Conservation (phyloP, 352 stramenopile species). For the Phytopythium chamaehyphon region DNA sequence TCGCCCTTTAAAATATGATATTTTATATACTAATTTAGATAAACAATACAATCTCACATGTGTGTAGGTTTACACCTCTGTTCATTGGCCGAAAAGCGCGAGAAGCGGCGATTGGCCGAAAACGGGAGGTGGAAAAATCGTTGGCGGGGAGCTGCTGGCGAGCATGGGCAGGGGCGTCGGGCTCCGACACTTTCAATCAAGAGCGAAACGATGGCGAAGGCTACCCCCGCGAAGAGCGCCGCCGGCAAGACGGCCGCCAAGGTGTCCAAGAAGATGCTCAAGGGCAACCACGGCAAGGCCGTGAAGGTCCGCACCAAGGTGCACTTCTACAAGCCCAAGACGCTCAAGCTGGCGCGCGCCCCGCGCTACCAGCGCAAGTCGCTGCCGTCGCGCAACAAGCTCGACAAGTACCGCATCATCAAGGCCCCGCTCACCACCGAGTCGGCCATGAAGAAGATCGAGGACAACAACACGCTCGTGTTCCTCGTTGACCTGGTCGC, state of each 20-base stretch:
- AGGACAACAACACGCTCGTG: conserved; percentile 99
- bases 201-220: conserved; percentile 78
- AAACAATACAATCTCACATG: too few relatives aligned
- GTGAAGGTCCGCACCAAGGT: conserved; percentile 98
- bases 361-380: conserved; percentile 96
- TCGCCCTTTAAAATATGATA: too few relatives aligned
- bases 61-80: too few relatives aligned
- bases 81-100: too few relatives aligned
- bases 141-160: conserved; percentile 12
- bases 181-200: conserved; percentile 25
- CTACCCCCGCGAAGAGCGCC: conserved; percentile 58
- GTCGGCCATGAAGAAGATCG: conserved; percentile 99
- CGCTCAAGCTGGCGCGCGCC: conserved; percentile 91
- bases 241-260: conserved; percentile 91
- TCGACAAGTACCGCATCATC: conserved; percentile 99
- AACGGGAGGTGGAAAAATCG: conserved; percentile 9
- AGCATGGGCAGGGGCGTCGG: not conserved
- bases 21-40: too few relatives aligned
- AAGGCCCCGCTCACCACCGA: conserved; percentile 99
- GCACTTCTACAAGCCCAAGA: conserved; percentile 99
- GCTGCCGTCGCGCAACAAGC: conserved; percentile 91
- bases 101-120: conserved; percentile 28
- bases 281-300: conserved; percentile 96
- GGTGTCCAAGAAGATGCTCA: conserved; percentile 93
- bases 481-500: conserved; percentile 99